These are phyloP conservation scores for Dionaea muscipula DNA, from an alignment of 179 eudicot species.

Conservation along the genomic window DNA sequence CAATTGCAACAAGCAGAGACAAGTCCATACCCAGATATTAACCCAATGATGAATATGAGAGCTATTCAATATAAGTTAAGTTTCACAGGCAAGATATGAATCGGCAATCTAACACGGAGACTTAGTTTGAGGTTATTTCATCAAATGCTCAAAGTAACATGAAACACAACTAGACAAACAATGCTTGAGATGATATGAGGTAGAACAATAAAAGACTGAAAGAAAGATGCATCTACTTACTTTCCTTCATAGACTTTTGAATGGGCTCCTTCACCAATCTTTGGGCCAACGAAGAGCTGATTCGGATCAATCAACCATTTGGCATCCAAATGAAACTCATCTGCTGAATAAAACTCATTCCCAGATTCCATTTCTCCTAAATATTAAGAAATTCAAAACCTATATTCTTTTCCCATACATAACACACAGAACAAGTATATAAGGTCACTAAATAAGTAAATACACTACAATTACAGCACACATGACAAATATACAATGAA, in stretches of 20 bases:
- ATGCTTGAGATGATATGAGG: background rate
- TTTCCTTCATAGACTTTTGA: slow-evolving; percentile 94
- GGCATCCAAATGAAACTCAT: slow-evolving; percentile 63
- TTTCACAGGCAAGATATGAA: too few relatives aligned
- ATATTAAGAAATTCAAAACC: slow-evolving; percentile 5
- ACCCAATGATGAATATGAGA: too few relatives aligned
- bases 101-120: too few relatives aligned
- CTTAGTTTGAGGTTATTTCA: too few relatives aligned
- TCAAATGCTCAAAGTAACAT: background rate
- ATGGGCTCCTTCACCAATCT: slow-evolving; percentile 96
- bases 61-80: background rate
- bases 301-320: slow-evolving; percentile 92
- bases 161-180: too few relatives aligned
- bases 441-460: slow-evolving; percentile 5
- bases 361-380: slow-evolving; percentile 57
- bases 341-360: slow-evolving; percentile 40
- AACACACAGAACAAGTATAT: slow-evolving; percentile 8
- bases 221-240: slow-evolving; percentile 38
- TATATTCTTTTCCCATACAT: slow-evolving; percentile 18
- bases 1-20: too few relatives aligned
- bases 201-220: background rate
- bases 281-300: slow-evolving; percentile 89
- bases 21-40: too few relatives aligned
- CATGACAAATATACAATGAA: slow-evolving; percentile 8
- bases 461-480: slow-evolving; percentile 1